phyloP scores from a whole-genome alignment of 805 yeast species.

The Schizosaccharomyces octosporus region DNA sequence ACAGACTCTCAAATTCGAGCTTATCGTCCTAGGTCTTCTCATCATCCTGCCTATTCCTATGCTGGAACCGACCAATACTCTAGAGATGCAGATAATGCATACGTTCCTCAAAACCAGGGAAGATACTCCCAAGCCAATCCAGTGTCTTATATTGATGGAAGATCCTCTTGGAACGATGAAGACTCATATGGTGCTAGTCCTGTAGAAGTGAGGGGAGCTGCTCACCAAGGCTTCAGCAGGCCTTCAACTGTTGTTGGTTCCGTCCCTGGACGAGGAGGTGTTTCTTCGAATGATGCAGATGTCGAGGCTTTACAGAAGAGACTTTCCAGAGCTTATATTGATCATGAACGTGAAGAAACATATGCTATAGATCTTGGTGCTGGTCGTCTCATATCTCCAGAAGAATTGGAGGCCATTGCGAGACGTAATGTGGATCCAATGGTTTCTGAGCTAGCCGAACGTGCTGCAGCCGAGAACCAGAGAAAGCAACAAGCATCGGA shows the following conservation, averaged over 20 bases:
- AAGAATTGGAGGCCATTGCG: neutral
- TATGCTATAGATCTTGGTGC: neutral
- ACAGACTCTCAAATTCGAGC: neutral
- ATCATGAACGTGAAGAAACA: neutral
- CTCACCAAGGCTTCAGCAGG: too few species aligned
- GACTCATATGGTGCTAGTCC: too few species aligned
- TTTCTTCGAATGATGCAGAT: neutral
- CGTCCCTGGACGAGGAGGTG: too few species aligned
- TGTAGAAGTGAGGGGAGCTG: too few species aligned
- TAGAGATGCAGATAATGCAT: too few species aligned
- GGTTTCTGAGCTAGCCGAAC: neutral
- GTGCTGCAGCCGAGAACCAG: neutral
- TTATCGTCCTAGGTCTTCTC: neutral
- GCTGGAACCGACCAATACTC: neutral
- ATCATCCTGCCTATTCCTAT: neutral
- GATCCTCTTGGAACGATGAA: too few species aligned
- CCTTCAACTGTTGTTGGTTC: too few species aligned
- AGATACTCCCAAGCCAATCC: too few species aligned
- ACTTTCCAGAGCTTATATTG: neutral
- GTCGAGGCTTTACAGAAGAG: neutral
- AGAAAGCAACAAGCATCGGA: neutral
- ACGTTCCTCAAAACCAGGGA: too few species aligned
- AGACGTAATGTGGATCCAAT: neutral
- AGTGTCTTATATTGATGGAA: too few species aligned
- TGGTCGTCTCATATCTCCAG: neutral